Evolutionary conservation across 1,284 basidiomycete species (phyloP).

Genomic region (Leucoagaricus sp.): DNA sequence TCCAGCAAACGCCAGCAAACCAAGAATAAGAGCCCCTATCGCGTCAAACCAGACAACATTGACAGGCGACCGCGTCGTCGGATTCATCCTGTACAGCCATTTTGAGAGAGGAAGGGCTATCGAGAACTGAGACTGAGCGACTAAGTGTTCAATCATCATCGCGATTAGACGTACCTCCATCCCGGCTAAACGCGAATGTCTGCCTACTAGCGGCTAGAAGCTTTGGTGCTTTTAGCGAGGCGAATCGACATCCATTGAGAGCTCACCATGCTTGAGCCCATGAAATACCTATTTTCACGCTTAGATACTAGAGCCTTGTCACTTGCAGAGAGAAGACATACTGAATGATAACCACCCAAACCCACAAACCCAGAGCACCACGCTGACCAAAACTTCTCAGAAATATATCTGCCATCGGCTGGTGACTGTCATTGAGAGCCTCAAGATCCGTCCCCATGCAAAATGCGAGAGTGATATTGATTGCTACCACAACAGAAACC

Average conservation of each 20-base stretch:
- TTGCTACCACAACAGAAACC: constrained; percentile 33
- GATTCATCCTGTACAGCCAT: constrained; percentile 69
- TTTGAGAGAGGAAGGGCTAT: constrained; percentile 70
- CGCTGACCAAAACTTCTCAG: constrained; percentile 64
- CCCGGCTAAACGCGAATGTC: constrained; percentile 43
- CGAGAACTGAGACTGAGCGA: neutral
- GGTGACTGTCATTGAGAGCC: constrained; percentile 58
- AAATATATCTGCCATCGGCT: constrained; percentile 59
- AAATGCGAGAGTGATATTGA: constrained; percentile 62
- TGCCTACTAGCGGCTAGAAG: constrained; percentile 39
- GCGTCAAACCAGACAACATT: constrained; percentile 68
- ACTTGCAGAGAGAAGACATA: constrained; percentile 41
- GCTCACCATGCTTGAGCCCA: constrained; percentile 70
- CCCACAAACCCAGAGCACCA: constrained; percentile 65
- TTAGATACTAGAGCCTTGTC: neutral
- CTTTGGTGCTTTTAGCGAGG: constrained; percentile 16
- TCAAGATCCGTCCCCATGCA: constrained; percentile 48
- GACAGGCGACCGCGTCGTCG: constrained; percentile 62
- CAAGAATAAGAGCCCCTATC: constrained; percentile 46
- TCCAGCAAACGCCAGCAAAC: constrained; percentile 67
- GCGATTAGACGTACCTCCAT: constrained; percentile 26
- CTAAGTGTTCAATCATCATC: neutral
- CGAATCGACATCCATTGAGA: neutral
- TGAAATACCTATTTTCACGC: constrained; percentile 54
- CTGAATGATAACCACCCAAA: constrained; percentile 67